Conservation (phyloP, 129 eudicot species). For the carrot (Daucus carota) region DH1_v3.0 NC_030388.2:28340001-28340500, state of each 20-base stretch:
- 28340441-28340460: neutral
- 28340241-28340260: neutral
- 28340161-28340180: neutral
- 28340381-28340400: neutral
- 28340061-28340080: neutral
- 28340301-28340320: neutral
- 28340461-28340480: neutral
- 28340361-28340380: neutral
- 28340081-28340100: neutral
- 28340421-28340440: neutral
- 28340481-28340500: neutral
- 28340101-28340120: neutral
- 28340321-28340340: neutral
- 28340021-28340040: slow-evolving; percentile 9
- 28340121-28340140: neutral
- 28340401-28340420: neutral
- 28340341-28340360: neutral
- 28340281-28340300: slow-evolving; percentile 8
- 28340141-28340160: neutral
- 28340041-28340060: slow-evolving; percentile 12
- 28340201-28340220: neutral
- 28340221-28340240: neutral
- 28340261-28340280: slow-evolving; percentile 8
- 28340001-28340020: slow-evolving; percentile 1
- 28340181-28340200: neutral